phyloP scores from a whole-genome alignment of 768 basidiomycete species.

The Fomitopsis serialis region DNA sequence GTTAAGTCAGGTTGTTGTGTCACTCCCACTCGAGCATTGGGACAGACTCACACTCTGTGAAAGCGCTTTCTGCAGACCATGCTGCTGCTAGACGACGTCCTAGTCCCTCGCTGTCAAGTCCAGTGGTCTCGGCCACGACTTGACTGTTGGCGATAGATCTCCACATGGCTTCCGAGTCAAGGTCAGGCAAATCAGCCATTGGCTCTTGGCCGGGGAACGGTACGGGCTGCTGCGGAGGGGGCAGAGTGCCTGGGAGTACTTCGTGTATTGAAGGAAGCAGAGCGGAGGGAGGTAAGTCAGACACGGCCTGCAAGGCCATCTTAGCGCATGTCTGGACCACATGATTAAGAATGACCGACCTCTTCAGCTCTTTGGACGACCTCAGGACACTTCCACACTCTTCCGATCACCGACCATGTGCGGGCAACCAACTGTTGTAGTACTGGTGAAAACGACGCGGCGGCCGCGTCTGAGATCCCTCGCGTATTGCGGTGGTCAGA shows the following conservation, averaged over 20 bases:
- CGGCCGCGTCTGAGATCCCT: slow-evolving; percentile 34
- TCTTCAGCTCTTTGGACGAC: slow-evolving; percentile 49
- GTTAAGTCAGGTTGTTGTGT: no score
- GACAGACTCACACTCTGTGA: slow-evolving; percentile 65
- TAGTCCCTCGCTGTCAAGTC: slow-evolving; percentile 53
- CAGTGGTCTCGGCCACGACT: slow-evolving; percentile 57
- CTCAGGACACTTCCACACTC: slow-evolving; percentile 59
- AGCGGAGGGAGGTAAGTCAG: slow-evolving; percentile 6
- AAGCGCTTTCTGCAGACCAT: slow-evolving; percentile 75
- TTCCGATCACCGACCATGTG: slow-evolving; percentile 66
- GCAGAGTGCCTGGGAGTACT: slow-evolving; percentile 36
- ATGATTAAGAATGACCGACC: slow-evolving; percentile 29
- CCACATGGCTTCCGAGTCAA: slow-evolving; percentile 53
- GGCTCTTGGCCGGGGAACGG: slow-evolving; percentile 30
- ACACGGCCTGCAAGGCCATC: slow-evolving; percentile 6
- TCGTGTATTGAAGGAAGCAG: slow-evolving; percentile 29
- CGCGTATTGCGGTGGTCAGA: slow-evolving; percentile 48
- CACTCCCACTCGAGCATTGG: no score
- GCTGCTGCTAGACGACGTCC: slow-evolving; percentile 44
- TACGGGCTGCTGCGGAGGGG: slow-evolving; percentile 38
- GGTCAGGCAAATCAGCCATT: slow-evolving; percentile 19
- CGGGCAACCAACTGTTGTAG: slow-evolving; percentile 60
- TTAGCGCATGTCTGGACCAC: background rate
- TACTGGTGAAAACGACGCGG: slow-evolving; percentile 39
- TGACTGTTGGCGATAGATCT: slow-evolving; percentile 45